Evolutionary conservation across 148 eudicot species (phyloP), one percentile per base, ranked within the genome.

Genomic region (Salicornia ramosissima): DNA sequence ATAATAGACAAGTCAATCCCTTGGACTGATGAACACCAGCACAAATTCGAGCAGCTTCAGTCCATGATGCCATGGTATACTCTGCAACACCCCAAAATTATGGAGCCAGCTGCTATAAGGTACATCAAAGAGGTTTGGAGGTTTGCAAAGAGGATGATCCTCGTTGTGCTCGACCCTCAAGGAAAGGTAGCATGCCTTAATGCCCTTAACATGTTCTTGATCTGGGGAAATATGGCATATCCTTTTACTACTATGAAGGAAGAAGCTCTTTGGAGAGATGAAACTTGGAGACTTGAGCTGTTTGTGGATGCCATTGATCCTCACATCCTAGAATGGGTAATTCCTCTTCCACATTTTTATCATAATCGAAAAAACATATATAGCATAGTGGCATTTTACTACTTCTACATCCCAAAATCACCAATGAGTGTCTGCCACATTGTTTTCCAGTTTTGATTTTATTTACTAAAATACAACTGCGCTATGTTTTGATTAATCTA

Each of bases 61-160:
- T 65, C 84, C 16, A 45, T 47, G 77, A 95, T 95, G 99, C 82
- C 90, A 10, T 95, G 99, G 99, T 76, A 83, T 78, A 79, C 86
- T 13, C 42, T 95, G 63, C 64, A 83, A 63, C 86, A 91, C 66
- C 99, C 99, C 6, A 74, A 76, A 14, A 9, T 86, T 83, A 69
- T 95, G 1, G 90, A 95, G 25, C 88, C 86, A n/a, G 97, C 96
- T 8, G 87, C 82, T 10, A 69, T 75, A 24, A 82, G 76, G 83
- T 91, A 83, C 80, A 87, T 91, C 42, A 95, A 82, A 70, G 96
- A 95, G 53, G 80, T 73, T 26, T 95, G 97, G 99, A 79, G 70
- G 57, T 95, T 84, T 71, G 30, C 36, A 1, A 91, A 86, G 80
- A 87, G 82, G 71, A 81, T 78, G 70, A 83, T 91, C 33, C 77